Evolutionary conservation across 352 stramenopile species (phyloP), one percentile per base, ranked within the genome.

Genomic region (Phytophthora parvispora): DNA sequence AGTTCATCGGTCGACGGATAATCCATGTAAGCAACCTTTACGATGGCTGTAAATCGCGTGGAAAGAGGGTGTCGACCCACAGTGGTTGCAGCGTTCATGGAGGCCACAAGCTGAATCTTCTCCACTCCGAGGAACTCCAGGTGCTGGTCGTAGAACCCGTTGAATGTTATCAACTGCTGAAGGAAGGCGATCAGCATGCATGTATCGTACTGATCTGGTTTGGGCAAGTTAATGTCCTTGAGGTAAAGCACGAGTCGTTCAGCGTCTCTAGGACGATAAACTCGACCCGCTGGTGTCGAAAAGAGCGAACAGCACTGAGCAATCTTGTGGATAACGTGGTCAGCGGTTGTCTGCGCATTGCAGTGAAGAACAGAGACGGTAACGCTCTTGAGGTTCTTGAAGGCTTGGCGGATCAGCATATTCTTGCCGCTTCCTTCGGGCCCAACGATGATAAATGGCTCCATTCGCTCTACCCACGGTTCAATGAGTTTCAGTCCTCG

Each of bases 151-250:
- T 99, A 99, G 65, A 99, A 99, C n/a, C 97, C 97, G 24, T 95
- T 89, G 67, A 98, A 98, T 0, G 96, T 99, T 58, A 98, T 80
- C 22, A 99, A 71, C 72, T 99, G 96, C 75, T 99, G 97, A 3
- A 99, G 78, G 72, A 99, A 99, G 5, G 96, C 94, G 27, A 99
- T 98, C 22, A 99, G 83, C 91, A 98, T 98, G 74, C 96, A 99
- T 45, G 97, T 99, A 64, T 98, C 92, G 73, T 99, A 99, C 72
- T 95, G 86, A 62, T 99, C 97, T 0, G 95, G 95, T 42, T 97
- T 97, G 5, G 97, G 94, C 51, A 99, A 72, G 64, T 99, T 98
- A 68, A 99, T 98, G 61, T 99, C 96, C 72, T 99, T 99, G 25
- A 99, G 80, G 72, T 99, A 99, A 1, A 99, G 76, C 28, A 99